Evolutionary conservation across 148 eudicot species (phyloP).

Genomic region (Rheum nobile): DNA sequence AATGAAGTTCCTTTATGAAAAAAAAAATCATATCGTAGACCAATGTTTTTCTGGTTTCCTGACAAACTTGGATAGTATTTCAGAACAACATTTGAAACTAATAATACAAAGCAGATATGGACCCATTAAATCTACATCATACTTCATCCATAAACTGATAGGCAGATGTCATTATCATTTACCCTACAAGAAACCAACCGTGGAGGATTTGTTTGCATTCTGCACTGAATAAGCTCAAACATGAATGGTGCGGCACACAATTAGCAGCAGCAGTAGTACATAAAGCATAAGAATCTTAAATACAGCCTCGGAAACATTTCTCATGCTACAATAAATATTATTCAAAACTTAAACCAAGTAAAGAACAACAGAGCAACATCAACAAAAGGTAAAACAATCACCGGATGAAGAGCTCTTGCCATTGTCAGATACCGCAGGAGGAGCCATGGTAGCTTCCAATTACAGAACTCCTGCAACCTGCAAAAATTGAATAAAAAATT

Average conservation of each 20-base stretch:
- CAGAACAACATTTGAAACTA: neutral
- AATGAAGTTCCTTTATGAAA: neutral
- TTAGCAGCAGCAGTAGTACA: neutral
- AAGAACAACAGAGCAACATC: neutral
- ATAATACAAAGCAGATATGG: neutral
- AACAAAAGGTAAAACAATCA: neutral
- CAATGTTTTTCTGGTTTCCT: neutral
- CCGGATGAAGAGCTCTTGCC: constrained; percentile 36
- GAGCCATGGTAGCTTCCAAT: constrained; percentile 24
- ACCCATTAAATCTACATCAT: neutral
- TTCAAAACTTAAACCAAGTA: neutral
- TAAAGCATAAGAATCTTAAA: neutral
- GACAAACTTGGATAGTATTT: neutral
- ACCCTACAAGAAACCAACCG: neutral
- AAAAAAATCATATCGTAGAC: neutral
- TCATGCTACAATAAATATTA: neutral
- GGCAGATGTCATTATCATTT: neutral
- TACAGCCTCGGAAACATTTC: neutral
- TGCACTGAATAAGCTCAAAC: neutral
- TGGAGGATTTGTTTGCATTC: neutral
- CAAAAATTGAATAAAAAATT: neutral
- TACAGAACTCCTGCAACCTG: neutral
- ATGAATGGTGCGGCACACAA: neutral
- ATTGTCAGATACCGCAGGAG: constrained; percentile 36
- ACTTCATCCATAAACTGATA: neutral